These are phyloP conservation scores for Curvularia lunata DNA, from an alignment of 2,329 filamentous ascomycete genomes.

Conservation along the genomic window DNA sequence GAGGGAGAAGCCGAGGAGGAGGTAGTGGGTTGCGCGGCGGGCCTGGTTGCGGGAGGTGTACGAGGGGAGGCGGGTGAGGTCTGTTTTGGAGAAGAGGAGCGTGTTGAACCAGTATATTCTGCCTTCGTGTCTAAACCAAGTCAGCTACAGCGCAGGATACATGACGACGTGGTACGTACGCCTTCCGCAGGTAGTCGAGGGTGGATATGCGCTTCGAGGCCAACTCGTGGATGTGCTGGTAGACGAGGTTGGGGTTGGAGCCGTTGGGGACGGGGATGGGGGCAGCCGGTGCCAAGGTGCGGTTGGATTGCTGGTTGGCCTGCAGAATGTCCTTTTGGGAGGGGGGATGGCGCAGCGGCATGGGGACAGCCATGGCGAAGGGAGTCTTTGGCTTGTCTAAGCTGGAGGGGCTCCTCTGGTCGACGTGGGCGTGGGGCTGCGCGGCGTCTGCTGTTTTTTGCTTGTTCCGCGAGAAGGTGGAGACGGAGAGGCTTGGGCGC, in stretches of 20 bases:
- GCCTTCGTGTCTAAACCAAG: slow-evolving; percentile 92
- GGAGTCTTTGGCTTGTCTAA: slow-evolving; percentile 46
- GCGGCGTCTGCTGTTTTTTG: slow-evolving; percentile 44
- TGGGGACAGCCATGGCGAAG: slow-evolving; percentile 40
- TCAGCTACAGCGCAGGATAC: too few relatives aligned
- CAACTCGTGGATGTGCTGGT: slow-evolving; percentile 78
- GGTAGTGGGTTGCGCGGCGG: slow-evolving; percentile 89
- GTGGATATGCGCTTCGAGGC: slow-evolving; percentile 93
- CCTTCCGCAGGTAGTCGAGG: slow-evolving; percentile 88
- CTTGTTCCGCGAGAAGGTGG: slow-evolving; percentile 47
- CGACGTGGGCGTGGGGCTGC: neutral
- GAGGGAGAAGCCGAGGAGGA: slow-evolving; percentile 89
- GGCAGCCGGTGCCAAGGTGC: slow-evolving; percentile 37
- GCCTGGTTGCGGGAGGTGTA: slow-evolving; percentile 84
- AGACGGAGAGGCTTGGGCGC: slow-evolving; percentile 48
- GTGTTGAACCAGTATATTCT: slow-evolving; percentile 99
- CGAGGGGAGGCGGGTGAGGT: slow-evolving; percentile 82
- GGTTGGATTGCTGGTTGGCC: slow-evolving; percentile 27
- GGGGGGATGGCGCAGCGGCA: slow-evolving; percentile 36
- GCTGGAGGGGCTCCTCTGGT: slow-evolving; percentile 44
- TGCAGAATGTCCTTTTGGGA: slow-evolving; percentile 38
- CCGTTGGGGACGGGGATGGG: slow-evolving; percentile 45
- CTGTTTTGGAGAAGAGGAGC: slow-evolving; percentile 82
- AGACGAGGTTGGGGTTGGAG: slow-evolving; percentile 62
- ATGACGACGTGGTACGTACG: slow-evolving; percentile 68